A percentile compares a stretch with the other conserved stretches of the same genome.
Conservation (phyloP, 2,329 filamentous ascomycete genomes). For the Venturia pyrina region DNA sequence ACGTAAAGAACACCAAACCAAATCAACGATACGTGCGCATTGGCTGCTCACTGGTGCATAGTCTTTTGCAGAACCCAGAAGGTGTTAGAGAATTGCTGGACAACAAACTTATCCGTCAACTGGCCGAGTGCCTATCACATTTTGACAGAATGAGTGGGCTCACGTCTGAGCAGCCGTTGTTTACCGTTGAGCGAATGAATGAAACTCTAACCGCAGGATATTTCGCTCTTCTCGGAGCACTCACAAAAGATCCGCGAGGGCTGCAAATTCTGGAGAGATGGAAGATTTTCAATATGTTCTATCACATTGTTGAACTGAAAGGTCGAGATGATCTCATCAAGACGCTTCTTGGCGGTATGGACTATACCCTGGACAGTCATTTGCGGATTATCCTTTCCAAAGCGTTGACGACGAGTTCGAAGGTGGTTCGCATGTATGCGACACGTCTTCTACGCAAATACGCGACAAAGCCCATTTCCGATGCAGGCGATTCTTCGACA, state of each 20-base stretch:
- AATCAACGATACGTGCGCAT: conserved; percentile 90
- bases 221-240: conserved; percentile 79
- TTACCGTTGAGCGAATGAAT: conserved; percentile 71
- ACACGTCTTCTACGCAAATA: conserved; percentile 84
- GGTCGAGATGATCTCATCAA: conserved; percentile 88
- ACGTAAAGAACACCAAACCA: conserved; percentile 78
- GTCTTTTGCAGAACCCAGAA: conserved; percentile 74
- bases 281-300: conserved; percentile 99
- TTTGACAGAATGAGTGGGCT: conserved; percentile 70
- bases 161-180: conserved; percentile 78
- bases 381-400: conserved; percentile 89
- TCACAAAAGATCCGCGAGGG: conserved; percentile 75
- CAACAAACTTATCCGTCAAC: conserved; percentile 85
- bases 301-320: conserved; percentile 88
- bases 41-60: conserved; percentile 80
- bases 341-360: conserved; percentile 78
- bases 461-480: conserved; percentile 47
- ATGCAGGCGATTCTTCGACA: conserved; percentile 29
- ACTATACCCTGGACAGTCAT: conserved; percentile 78
- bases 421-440: conserved; percentile 80
- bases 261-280: conserved; percentile 86
- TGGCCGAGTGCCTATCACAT: conserved; percentile 91
- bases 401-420: conserved; percentile 81
- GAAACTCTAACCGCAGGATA: conserved; percentile 89
- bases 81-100: conserved; percentile 78